Evolutionary conservation across 1,284 basidiomycete species (phyloP).

Genomic region (Austroboletus niveus): DNA sequence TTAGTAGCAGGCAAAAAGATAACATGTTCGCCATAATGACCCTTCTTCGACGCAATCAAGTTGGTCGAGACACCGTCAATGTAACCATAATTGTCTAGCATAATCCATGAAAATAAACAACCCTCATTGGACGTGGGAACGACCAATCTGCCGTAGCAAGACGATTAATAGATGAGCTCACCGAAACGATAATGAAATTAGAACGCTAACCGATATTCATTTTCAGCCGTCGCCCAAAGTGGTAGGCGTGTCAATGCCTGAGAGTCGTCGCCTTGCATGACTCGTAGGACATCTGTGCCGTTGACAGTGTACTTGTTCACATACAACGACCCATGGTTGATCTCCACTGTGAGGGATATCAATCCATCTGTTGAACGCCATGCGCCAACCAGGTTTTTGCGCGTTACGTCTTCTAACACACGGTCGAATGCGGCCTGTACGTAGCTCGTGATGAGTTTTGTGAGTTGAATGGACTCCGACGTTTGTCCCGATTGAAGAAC

Average conservation of each 20-base stretch:
- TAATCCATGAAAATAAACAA: constrained; percentile 19
- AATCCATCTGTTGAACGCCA: constrained; percentile 20
- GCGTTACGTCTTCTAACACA: constrained; percentile 27
- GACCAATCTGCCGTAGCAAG: constrained; percentile 6
- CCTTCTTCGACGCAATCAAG: constrained; percentile 10
- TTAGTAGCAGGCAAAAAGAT: constrained; percentile 18
- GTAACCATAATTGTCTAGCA: constrained; percentile 25
- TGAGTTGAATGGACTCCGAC: constrained; percentile 36
- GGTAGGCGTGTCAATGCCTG: constrained; percentile 8
- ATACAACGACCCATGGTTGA: constrained; percentile 24
- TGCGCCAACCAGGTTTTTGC: constrained; percentile 12
- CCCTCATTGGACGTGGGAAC: constrained; percentile 16
- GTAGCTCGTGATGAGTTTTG: constrained; percentile 37
- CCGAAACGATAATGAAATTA: background rate
- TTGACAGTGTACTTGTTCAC: constrained; percentile 21
- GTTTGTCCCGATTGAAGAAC: constrained; percentile 44
- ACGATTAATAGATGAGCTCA: background rate
- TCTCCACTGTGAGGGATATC: constrained; percentile 13
- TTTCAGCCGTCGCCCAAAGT: constrained; percentile 17
- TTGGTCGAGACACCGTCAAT: constrained; percentile 25
- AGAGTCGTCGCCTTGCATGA: constrained; percentile 12
- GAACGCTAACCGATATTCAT: constrained; percentile 17
- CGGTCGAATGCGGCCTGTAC: constrained; percentile 43
- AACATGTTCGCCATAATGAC: background rate
- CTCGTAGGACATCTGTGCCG: constrained; percentile 19